These are phyloP conservation scores for Septoria linicola DNA, from an alignment of 2,329 filamentous ascomycete genomes.

Conservation along the genomic window DNA sequence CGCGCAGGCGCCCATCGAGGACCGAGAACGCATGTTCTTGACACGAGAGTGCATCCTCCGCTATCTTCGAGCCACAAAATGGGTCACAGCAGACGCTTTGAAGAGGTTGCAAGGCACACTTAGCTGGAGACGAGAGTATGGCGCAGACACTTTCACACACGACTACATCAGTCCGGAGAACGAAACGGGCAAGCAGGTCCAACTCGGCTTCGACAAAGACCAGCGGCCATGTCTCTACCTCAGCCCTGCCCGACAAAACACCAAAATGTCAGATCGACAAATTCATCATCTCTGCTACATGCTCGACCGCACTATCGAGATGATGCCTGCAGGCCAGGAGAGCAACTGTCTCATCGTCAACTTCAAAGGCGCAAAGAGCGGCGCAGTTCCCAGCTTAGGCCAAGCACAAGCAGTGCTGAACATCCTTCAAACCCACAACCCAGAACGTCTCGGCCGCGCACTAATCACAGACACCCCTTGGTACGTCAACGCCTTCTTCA, in stretches of 20 bases:
- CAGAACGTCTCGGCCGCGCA: slow-evolving; percentile 83
- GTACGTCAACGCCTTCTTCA: slow-evolving; percentile 92
- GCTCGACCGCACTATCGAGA: slow-evolving; percentile 83
- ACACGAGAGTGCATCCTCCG: slow-evolving; percentile 88
- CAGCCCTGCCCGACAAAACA: slow-evolving; percentile 88
- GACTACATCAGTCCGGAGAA: slow-evolving; percentile 93
- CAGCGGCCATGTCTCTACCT: slow-evolving; percentile 89
- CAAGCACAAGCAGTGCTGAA: slow-evolving; percentile 80
- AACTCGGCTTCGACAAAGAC: slow-evolving; percentile 82
- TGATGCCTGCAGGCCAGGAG: slow-evolving; percentile 85
- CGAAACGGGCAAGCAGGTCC: slow-evolving; percentile 91
- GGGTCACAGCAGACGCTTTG: slow-evolving; percentile 72
- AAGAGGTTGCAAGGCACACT: slow-evolving; percentile 79
- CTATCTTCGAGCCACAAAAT: slow-evolving; percentile 92
- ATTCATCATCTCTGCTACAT: slow-evolving; percentile 94
- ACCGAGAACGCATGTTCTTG: slow-evolving; percentile 83
- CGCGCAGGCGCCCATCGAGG: slow-evolving; percentile 64
- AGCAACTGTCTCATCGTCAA: slow-evolving; percentile 85
- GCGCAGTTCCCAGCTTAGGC: slow-evolving; percentile 72
- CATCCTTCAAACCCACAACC: slow-evolving; percentile 94
- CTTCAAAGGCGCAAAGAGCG: slow-evolving; percentile 76
- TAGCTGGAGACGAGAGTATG: slow-evolving; percentile 88
- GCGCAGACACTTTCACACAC: slow-evolving; percentile 71
- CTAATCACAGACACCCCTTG: slow-evolving; percentile 90
- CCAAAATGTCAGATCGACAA: slow-evolving; percentile 78